Conservation (phyloP, 2,329 filamentous ascomycete genomes). For the Rutstroemia sydowiana region DNA sequence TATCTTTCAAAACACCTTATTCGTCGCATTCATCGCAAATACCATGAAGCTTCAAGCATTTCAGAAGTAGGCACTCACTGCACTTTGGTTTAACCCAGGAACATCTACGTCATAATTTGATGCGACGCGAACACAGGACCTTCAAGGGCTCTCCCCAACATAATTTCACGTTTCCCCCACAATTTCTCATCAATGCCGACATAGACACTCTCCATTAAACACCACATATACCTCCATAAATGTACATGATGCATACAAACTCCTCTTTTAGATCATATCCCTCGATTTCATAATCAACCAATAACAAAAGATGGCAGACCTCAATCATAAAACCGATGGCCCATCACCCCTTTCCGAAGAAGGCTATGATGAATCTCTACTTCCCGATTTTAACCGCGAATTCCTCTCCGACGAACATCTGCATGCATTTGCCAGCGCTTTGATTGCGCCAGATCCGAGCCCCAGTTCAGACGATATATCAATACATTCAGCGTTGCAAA, state of each 20-base stretch:
- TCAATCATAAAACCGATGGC: conserved; percentile 36
- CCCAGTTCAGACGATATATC: conserved; percentile 49
- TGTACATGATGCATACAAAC: conserved; percentile 6
- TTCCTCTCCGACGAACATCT: conserved; percentile 71
- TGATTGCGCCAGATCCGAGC: conserved; percentile 71
- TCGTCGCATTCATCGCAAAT: too few species aligned
- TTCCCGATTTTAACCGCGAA: conserved; percentile 75
- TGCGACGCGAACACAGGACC: neutral
- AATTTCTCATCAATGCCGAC: neutral
- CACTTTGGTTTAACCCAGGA: neutral
- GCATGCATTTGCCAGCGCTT: conserved; percentile 69
- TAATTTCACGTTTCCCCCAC: conserved; percentile 3
- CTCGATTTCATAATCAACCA: neutral
- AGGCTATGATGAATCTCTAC: conserved; percentile 57
- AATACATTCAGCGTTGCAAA: conserved; percentile 4
- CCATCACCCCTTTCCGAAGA: conserved; percentile 53
- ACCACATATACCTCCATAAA: neutral
- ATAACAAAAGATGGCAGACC: conserved; percentile 26
- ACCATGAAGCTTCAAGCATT: too few species aligned
- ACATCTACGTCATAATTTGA: conserved; percentile 7
- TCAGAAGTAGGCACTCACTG: too few species aligned
- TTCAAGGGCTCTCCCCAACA: neutral
- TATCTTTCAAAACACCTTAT: too few species aligned
- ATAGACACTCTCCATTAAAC: neutral
- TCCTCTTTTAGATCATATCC: too few species aligned